Percentiles rank a stretch among this genome's conserved stretches.
These are phyloP conservation scores for Westerdykella sp. DNA, from an alignment of 2,329 filamentous ascomycete species.

Conservation along the genomic window DNA sequence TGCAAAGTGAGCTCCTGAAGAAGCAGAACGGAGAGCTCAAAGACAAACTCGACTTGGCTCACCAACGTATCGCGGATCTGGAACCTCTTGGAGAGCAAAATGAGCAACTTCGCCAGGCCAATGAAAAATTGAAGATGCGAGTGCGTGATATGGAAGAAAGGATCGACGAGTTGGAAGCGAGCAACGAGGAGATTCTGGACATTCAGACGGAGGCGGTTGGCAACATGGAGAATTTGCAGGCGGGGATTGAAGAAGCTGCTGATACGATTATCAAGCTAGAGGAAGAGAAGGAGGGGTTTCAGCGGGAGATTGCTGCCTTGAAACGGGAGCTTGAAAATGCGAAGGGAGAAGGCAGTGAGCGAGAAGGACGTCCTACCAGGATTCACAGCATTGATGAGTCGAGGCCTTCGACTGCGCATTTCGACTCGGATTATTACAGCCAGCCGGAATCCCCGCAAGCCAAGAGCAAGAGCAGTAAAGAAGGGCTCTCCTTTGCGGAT, in stretches of 20 bases:
- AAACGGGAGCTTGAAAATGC: constrained; percentile 14
- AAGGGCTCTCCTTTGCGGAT: constrained; percentile 19
- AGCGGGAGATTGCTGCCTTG: constrained; percentile 19
- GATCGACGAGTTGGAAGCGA: constrained; percentile 9
- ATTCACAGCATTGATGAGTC: constrained; percentile 32
- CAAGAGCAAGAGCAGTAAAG: constrained; percentile 11
- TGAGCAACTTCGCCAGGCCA: constrained; percentile 21
- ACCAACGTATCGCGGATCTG: constrained; percentile 21
- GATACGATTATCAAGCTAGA: constrained; percentile 28
- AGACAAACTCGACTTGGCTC: constrained; percentile 18
- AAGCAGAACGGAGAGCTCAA: constrained; percentile 28
- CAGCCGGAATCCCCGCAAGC: constrained; percentile 28
- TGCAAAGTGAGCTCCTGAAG: constrained; percentile 27
- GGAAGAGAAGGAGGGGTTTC: constrained; percentile 18
- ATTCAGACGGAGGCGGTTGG: constrained; percentile 24
- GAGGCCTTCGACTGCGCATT: constrained; percentile 31
- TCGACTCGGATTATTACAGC: constrained; percentile 36
- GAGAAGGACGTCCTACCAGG: constrained; percentile 14
- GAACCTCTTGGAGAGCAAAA: constrained; percentile 23
- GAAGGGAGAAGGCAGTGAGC: constrained; percentile 12
- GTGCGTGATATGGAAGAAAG: constrained; percentile 17
- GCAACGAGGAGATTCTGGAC: constrained; percentile 18
- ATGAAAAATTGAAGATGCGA: constrained; percentile 15
- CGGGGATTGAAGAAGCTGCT: constrained; percentile 29
- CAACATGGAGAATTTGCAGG: constrained; percentile 21